phyloP scores from a whole-genome alignment of 129 eudicot genomes.

The Scalesia atractyloides region DNA sequence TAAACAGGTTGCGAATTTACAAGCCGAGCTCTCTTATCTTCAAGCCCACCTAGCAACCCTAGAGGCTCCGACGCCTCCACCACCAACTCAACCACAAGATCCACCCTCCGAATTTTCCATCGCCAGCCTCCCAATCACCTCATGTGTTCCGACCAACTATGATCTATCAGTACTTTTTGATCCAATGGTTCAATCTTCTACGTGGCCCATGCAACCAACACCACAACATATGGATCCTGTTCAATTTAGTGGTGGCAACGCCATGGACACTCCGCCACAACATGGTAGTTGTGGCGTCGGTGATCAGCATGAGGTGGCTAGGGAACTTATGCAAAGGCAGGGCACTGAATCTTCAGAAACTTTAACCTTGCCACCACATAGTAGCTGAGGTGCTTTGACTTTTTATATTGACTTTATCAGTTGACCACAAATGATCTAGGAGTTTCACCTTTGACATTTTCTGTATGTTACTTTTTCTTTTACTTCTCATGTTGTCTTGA shows the following conservation, averaged over 20 bases:
- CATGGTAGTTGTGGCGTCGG: conserved; percentile 30
- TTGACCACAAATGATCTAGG: conserved; percentile 14
- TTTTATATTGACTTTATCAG: conserved; percentile 30
- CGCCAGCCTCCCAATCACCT: conserved; percentile 56
- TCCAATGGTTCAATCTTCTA: conserved; percentile 48
- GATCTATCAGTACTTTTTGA: conserved; percentile 68
- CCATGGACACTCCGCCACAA: conserved; percentile 25
- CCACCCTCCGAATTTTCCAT: conserved; percentile 40
- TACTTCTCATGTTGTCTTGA: conserved; percentile 21
- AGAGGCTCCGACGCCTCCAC: conserved; percentile 60
- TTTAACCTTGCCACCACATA: conserved; percentile 55
- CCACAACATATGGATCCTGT: conserved; percentile 40
- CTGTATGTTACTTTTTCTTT: neutral
- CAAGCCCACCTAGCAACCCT: conserved; percentile 77
- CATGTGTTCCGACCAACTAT: conserved; percentile 44
- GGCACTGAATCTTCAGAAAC: conserved; percentile 41
- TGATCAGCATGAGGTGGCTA: conserved; percentile 73
- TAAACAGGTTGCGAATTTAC: conserved; percentile 70
- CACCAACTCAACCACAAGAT: conserved; percentile 31
- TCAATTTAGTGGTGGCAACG: conserved; percentile 32
- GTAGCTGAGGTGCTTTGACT: conserved; percentile 40
- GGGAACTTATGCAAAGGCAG: conserved; percentile 62
- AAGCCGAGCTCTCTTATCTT: conserved; percentile 67
- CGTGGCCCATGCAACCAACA: conserved; percentile 51
- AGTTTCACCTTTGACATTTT: conserved; percentile 17